Conservation (phyloP, 225 moss, liverwort and hornwort genomes). For the Anthoceros angustus region DNA sequence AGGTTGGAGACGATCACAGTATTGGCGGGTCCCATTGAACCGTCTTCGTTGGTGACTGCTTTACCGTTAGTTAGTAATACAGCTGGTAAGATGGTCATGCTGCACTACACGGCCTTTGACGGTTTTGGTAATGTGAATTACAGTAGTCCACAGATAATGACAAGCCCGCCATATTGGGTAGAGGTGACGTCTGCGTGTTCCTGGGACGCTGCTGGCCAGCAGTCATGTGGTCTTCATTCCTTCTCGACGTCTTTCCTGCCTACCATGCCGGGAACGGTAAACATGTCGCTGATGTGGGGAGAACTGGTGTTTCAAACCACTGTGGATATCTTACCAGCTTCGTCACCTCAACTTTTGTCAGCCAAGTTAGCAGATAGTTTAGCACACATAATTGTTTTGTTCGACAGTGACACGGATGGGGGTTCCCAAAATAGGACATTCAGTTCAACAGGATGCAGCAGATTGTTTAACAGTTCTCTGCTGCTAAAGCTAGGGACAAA, state of each 20-base stretch:
- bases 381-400: constrained; percentile 19
- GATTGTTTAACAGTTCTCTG: constrained; percentile 17
- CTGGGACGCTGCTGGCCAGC: background rate
- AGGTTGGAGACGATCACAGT: constrained; percentile 5
- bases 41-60: constrained; percentile 12
- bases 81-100: constrained; percentile 13
- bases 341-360: constrained; percentile 19
- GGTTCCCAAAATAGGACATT: constrained; percentile 8
- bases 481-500: constrained; percentile 28
- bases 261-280: constrained; percentile 17
- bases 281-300: constrained; percentile 40
- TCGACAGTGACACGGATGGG: constrained; percentile 21
- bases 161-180: constrained; percentile 19
- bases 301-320: constrained; percentile 14
- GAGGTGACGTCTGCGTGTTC: constrained; percentile 6
- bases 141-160: constrained; percentile 17
- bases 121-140: constrained; percentile 31
- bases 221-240: constrained; percentile 20
- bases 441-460: constrained; percentile 31
- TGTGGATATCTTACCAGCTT: constrained; percentile 13
- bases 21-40: constrained; percentile 14
- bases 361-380: constrained; percentile 24
- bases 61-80: constrained; percentile 11
- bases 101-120: constrained; percentile 29
- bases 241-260: background rate